phyloP scores from a whole-genome alignment of 1,139 yeast genomes.

The Taphrina communis region DNA sequence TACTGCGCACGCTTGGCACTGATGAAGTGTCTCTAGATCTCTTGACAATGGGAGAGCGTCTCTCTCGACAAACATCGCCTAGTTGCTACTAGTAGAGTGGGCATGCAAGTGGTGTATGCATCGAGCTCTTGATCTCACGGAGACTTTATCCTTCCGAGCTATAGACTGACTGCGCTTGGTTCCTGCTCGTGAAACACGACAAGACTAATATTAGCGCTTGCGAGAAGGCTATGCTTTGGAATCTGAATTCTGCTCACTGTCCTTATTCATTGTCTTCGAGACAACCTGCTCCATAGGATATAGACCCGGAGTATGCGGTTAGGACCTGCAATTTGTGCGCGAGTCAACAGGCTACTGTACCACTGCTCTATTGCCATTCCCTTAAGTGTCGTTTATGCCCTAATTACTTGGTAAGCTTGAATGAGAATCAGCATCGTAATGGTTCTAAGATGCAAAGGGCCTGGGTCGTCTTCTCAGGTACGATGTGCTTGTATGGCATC shows the following conservation, averaged over 20 bases:
- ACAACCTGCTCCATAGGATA: background rate
- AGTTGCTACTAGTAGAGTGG: no score
- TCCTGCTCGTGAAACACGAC: background rate
- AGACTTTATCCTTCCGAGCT: no score
- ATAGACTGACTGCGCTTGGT: no score
- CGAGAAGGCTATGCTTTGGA: no score
- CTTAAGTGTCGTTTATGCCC: constrained; percentile 24
- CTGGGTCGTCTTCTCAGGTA: constrained; percentile 28
- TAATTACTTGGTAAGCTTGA: constrained; percentile 28
- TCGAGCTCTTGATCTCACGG: no score
- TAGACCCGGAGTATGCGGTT: background rate
- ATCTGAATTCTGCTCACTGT: background rate
- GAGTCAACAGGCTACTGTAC: constrained; percentile 21
- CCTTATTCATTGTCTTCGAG: background rate
- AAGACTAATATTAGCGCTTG: background rate
- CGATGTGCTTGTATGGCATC: constrained; percentile 27
- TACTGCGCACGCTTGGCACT: no score
- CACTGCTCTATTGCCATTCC: constrained; percentile 25
- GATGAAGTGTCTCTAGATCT: no score
- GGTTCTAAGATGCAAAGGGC: constrained; percentile 23
- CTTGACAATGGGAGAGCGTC: no score
- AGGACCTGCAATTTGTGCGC: constrained; percentile 1
- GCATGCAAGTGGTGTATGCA: no score
- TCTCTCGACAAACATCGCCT: no score
- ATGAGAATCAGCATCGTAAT: background rate